phyloP scores from a whole-genome alignment of 306 rosid species.

The Medicago arabica region DNA sequence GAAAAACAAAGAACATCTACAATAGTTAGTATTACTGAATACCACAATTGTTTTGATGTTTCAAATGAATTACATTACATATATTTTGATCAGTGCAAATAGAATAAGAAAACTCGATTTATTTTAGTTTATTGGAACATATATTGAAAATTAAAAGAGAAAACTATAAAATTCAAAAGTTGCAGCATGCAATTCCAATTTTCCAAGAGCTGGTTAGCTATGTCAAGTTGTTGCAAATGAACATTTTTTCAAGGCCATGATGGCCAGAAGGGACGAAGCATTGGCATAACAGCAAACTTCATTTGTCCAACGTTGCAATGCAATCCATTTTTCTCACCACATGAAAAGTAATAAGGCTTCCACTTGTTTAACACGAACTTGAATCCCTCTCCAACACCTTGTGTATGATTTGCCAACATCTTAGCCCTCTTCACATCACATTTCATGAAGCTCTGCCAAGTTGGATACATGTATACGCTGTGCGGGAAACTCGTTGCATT shows the following conservation, averaged over 20 bases:
- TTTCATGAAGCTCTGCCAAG: slow-evolving; percentile 49
- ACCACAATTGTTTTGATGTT: background rate
- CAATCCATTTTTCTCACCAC: slow-evolving; percentile 62
- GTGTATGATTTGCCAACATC: slow-evolving; percentile 47
- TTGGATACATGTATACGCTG: slow-evolving; percentile 62
- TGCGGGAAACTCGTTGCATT: slow-evolving; percentile 54
- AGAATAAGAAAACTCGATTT: background rate
- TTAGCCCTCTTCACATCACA: slow-evolving; percentile 60
- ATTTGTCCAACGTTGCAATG: slow-evolving; percentile 72
- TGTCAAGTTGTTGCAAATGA: background rate
- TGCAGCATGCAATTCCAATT: background rate
- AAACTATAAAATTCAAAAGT: background rate
- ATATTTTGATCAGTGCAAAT: background rate
- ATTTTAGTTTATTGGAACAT: background rate
- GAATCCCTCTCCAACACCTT: slow-evolving; percentile 68
- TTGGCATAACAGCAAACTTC: slow-evolving; percentile 69
- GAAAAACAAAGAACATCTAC: background rate
- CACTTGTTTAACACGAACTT: slow-evolving; percentile 54
- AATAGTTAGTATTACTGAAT: background rate
- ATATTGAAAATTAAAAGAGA: background rate
- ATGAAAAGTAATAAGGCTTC: slow-evolving; percentile 69
- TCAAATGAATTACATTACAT: background rate
- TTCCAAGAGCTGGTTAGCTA: background rate
- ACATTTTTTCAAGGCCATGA: slow-evolving; percentile 38
- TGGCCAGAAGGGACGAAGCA: slow-evolving; percentile 45